Base-by-base conservation (phyloP, 805 yeast genomes). In the Lipomyces orientalis region DNA sequence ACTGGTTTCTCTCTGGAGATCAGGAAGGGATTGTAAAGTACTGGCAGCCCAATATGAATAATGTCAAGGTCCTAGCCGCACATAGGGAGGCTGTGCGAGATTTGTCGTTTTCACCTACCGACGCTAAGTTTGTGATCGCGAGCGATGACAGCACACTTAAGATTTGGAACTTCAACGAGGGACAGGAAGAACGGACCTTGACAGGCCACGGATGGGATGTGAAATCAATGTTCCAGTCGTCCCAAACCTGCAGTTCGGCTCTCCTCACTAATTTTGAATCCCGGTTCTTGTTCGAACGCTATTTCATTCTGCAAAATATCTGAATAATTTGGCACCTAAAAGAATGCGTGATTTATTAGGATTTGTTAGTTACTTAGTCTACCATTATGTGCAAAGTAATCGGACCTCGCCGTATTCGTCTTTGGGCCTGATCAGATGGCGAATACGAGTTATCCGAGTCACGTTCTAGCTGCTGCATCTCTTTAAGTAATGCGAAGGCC, bases 161-260 rank as follows among this genome's bases (percentile, higher is more conserved):
- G 76, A 88, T 95, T 51, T 95, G 98, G 98, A 91, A 93, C 79
- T 95, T 95, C 79, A 89, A 91, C 75, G 91, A 90, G 75, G 95
- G 95, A 49, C 81, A 85, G 66, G 95, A 91, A 73, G 99, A 95
- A 76, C 80, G 90, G 59, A 83, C 86, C 0, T 81, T 95, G 64
- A 84, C 87, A 31, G 98, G 98, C 1, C 99, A 95, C 79, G 97
- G 96, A 77, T 95, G 99, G 99, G 99, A 95, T 79, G 98, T 95
- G 29, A 95, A 95, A 76, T 87, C n/a, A n/a, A n/a, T n/a, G n/a
- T n/a, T n/a, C n/a, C n/a, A n/a, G n/a, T n/a, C n/a, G n/a, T 37
- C 43, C 14, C 43, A 37, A 37, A 37, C 9, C 43, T 37, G 43
- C 43, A 3, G 10, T 12, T 12, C 43, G 14, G 43, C 43, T 16